A percentile compares a stretch with the other conserved stretches of the same genome.
phyloP scores from a whole-genome alignment of 2,329 filamentous ascomycete genomes.

The Neospermospora avenae region DNA sequence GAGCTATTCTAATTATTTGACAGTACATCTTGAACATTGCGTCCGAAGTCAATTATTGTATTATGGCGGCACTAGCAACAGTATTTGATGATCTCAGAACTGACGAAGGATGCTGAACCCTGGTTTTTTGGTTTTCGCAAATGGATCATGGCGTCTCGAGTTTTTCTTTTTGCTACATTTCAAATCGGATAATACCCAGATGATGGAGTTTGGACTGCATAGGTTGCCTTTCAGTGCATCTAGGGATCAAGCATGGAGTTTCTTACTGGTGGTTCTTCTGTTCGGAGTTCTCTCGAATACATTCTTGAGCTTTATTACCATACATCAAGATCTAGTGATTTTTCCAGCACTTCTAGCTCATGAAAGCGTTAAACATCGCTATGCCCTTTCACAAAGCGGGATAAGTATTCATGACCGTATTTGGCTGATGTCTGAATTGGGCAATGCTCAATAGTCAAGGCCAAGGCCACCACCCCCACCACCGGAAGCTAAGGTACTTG shows the following conservation, averaged over 20 bases:
- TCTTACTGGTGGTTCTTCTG: neutral
- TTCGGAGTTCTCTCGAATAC: neutral
- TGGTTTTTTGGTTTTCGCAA: neutral
- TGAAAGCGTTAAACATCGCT: too few species aligned
- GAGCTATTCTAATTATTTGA: neutral
- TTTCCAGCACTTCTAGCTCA: too few species aligned
- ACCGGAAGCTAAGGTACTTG: too few species aligned
- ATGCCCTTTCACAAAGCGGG: too few species aligned
- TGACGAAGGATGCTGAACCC: slow-evolving; percentile 18
- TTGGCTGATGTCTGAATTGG: too few species aligned
- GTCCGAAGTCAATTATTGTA: slow-evolving; percentile 16
- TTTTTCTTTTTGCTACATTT: neutral
- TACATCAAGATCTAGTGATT: too few species aligned
- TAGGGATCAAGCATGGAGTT: too few species aligned
- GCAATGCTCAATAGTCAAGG: too few species aligned
- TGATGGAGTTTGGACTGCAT: neutral
- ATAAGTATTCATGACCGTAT: too few species aligned
- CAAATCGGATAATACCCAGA: neutral
- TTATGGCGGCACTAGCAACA: slow-evolving; percentile 18
- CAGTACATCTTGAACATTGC: slow-evolving; percentile 19
- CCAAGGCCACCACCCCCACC: too few species aligned
- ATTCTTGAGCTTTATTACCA: neutral
- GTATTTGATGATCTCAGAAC: slow-evolving; percentile 23
- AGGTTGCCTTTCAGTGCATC: neutral
- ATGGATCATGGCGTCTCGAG: neutral